Percentiles rank a stretch among this genome's conserved stretches.
phyloP scores from a whole-genome alignment of 805 yeast species.

The Sugiyamaella boreocaroliniensis region DNA sequence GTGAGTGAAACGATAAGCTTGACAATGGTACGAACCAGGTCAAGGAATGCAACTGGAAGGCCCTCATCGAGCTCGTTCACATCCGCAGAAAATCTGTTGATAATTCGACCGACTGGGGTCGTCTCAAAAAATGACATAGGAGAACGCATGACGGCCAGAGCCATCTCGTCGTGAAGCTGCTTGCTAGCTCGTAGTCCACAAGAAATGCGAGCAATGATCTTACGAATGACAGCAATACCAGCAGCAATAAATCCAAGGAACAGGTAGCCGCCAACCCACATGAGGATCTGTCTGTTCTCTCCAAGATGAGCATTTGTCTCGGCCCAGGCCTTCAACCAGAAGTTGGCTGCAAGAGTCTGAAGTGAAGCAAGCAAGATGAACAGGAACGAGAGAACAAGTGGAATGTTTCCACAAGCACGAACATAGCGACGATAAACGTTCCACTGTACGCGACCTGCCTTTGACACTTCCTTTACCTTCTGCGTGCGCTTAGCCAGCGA shows the following conservation, averaged over 20 bases:
- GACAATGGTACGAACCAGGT: constrained; percentile 32
- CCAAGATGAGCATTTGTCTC: constrained; percentile 62
- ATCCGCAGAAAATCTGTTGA: constrained; percentile 87
- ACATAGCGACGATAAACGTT: constrained; percentile 67
- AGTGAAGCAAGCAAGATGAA: constrained; percentile 41
- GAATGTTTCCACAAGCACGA: constrained; percentile 58
- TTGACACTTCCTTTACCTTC: constrained; percentile 48
- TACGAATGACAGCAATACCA: constrained; percentile 48
- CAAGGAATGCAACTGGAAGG: constrained; percentile 35
- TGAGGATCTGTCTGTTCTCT: constrained; percentile 55
- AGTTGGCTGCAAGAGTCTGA: constrained; percentile 54
- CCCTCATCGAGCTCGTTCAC: constrained; percentile 80
- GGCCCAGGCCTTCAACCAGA: constrained; percentile 90
- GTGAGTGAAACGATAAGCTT: constrained; percentile 52
- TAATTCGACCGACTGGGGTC: constrained; percentile 86
- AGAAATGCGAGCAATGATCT: constrained; percentile 52
- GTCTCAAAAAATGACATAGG: constrained; percentile 95
- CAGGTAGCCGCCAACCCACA: constrained; percentile 63
- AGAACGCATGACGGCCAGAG: constrained; percentile 64
- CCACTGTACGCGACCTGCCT: constrained; percentile 82
- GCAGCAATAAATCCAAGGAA: constrained; percentile 46
- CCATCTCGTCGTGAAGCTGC: constrained; percentile 65
- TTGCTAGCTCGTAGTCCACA: constrained; percentile 22
- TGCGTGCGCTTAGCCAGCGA: constrained; percentile 6
- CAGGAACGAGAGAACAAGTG: constrained; percentile 32